Base-by-base conservation (phyloP, 257 asterid species). In the Plantago major region DNA sequence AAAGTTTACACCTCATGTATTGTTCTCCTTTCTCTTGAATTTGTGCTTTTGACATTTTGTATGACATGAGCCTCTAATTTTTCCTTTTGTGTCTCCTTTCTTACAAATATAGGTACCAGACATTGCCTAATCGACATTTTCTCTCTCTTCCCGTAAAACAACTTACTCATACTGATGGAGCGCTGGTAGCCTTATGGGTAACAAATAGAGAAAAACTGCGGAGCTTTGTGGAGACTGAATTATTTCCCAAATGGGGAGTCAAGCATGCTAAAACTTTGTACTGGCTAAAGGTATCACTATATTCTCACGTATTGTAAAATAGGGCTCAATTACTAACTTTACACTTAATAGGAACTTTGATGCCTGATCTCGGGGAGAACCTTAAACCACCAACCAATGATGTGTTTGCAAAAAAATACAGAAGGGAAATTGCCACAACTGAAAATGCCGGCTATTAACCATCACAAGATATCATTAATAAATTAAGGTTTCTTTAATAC, bases 261-360 rank as follows among this genome's bases (percentile, higher is more conserved):
- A 80, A 74, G 66, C 79, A 79, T 69, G 84, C 78, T 30, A 82
- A 96, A 71, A 91, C 87, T 7, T 75, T 81, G 66, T 84, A 73
- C 84, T 92, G 98, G 98, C 81, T 92, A 71, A 89, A 92, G 97
- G 98, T 88, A 74, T n/a, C n/a, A n/a, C n/a, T n/a, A 57, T 60
- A 10, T 43, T 66, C 53, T 62, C 55, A 11, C 17, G 57, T 42
- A 18, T 6, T 19, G 37, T 30, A 30, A 30, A 30, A 30, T 30
- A 30, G 3, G 5, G 37, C 5, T 5, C 37, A 30, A 30, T 30
- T 30, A 30, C 37, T 30, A 30, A 5, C 5, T 30, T 30, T 30
- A 30, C 37, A 30, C 37, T 30, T n/a, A n/a, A 30, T 30, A 30
- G 5, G 37, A 30, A 30, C 37, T 30, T 30, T 30, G 37, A 30